These are phyloP conservation scores for Eucalyptus tenuipes DNA, from an alignment of 345 rosid species.

Conservation along the genomic window DNA sequence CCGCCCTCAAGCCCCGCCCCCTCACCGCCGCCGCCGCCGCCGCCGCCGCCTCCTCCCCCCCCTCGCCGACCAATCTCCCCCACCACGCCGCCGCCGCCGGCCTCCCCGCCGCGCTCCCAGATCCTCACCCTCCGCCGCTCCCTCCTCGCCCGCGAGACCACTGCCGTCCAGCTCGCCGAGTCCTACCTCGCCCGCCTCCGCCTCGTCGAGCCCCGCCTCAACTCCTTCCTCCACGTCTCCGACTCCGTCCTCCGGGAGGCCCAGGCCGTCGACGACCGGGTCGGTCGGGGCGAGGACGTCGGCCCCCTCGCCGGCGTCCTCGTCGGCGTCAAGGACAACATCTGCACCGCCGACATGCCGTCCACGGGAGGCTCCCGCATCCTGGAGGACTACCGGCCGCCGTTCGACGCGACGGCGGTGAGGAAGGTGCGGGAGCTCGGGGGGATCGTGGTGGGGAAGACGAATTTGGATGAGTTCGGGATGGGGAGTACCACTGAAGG, in stretches of 20 bases:
- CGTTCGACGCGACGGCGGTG: slow-evolving; percentile 77
- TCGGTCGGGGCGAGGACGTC: slow-evolving; percentile 38
- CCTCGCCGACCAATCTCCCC: slow-evolving; percentile 5
- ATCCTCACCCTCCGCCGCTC: slow-evolving; percentile 61
- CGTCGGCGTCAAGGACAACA: slow-evolving; percentile 78
- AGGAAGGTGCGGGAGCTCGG: slow-evolving; percentile 54
- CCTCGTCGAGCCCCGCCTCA: slow-evolving; percentile 63
- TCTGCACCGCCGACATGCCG: slow-evolving; percentile 82
- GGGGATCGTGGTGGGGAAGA: slow-evolving; percentile 77
- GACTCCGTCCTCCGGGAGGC: slow-evolving; percentile 44
- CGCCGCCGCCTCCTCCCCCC: neutral
- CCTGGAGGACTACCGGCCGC: slow-evolving; percentile 57
- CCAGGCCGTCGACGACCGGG: slow-evolving; percentile 29
- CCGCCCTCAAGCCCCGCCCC: slow-evolving; percentile 8
- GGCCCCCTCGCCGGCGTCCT: slow-evolving; percentile 79
- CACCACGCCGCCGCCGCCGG: neutral
- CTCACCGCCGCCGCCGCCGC: neutral
- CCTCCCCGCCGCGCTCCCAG: slow-evolving; percentile 40
- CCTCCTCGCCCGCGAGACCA: slow-evolving; percentile 52
- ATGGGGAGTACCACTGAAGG: slow-evolving; percentile 92
- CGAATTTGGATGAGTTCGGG: slow-evolving; percentile 91
- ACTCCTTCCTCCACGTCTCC: slow-evolving; percentile 69
- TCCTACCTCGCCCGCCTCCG: slow-evolving; percentile 59
- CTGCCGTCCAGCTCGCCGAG: slow-evolving; percentile 58
- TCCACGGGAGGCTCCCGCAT: slow-evolving; percentile 78